A percentile compares a stretch with the other conserved stretches of the same genome.
These are phyloP conservation scores for Phytomonas sp. DNA, from an alignment of 208 protist species.

Conservation along the genomic window DNA sequence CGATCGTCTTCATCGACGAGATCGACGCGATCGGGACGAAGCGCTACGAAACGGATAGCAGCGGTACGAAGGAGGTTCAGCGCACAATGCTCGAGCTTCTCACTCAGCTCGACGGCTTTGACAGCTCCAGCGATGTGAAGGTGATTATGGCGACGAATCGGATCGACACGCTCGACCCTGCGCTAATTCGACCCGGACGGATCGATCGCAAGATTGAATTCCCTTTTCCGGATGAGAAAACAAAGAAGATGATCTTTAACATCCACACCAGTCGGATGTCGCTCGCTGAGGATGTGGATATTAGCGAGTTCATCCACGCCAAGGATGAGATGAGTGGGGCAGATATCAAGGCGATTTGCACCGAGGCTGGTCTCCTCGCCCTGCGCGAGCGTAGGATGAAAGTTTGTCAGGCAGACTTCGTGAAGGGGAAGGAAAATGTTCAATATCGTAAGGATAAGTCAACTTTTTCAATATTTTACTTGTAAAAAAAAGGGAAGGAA, in stretches of 20 bases:
- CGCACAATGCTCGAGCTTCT: slow-evolving; percentile 99
- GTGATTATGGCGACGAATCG: slow-evolving; percentile 99
- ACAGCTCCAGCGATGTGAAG: slow-evolving; percentile 99
- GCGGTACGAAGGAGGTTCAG: slow-evolving; percentile 99
- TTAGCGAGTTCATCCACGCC: slow-evolving; percentile 99
- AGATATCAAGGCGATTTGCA: slow-evolving; percentile 99
- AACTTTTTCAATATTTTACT: slow-evolving; percentile 96
- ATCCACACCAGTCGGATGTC: slow-evolving; percentile 99
- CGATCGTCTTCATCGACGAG: slow-evolving; percentile 99
- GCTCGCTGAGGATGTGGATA: slow-evolving; percentile 97
- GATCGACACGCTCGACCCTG: slow-evolving; percentile 99
- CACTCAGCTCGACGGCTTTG: slow-evolving; percentile 99
- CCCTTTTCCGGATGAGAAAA: slow-evolving; percentile 98
- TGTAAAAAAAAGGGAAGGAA: slow-evolving; percentile 47
- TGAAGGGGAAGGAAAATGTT: slow-evolving; percentile 99
- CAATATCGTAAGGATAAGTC: slow-evolving; percentile 99
- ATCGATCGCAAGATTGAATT: slow-evolving; percentile 99
- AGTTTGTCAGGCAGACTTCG: slow-evolving; percentile 98
- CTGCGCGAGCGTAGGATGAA: slow-evolving; percentile 99
- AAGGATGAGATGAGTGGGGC: slow-evolving; percentile 99
- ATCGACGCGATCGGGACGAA: slow-evolving; percentile 99
- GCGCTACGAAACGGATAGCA: slow-evolving; percentile 96
- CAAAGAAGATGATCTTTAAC: slow-evolving; percentile 98
- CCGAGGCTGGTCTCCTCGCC: slow-evolving; percentile 99
- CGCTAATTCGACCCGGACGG: slow-evolving; percentile 98